These are phyloP conservation scores for Pelargonium nanum DNA, from an alignment of 345 rosid genomes.

Conservation along the genomic window DNA sequence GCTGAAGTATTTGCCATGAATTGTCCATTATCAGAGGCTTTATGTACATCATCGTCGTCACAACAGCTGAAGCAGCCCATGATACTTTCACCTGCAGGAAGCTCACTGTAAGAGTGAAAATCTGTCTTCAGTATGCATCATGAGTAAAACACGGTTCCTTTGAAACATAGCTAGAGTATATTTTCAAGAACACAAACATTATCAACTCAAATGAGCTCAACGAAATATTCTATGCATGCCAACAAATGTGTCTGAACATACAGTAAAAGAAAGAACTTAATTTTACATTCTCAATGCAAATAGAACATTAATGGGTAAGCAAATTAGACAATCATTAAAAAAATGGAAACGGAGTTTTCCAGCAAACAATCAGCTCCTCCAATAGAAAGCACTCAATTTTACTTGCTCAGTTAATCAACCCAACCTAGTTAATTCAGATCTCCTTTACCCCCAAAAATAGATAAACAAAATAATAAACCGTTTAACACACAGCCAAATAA, in stretches of 20 bases:
- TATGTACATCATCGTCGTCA: conserved; percentile 41
- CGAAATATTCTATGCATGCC: not conserved
- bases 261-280: not conserved
- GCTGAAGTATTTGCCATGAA: conserved; percentile 32
- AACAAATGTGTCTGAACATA: not conserved
- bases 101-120: not conserved
- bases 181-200: not conserved
- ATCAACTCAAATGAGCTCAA: conserved; percentile 1
- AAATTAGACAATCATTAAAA: not conserved
- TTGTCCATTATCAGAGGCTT: conserved; percentile 42
- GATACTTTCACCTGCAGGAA: conserved; percentile 17
- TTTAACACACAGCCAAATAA: too few species aligned
- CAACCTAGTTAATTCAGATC: too few species aligned
- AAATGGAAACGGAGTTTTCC: too few species aligned
- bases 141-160: not conserved
- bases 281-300: not conserved
- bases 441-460: too few species aligned
- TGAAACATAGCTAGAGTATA: not conserved
- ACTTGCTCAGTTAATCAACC: too few species aligned
- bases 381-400: too few species aligned
- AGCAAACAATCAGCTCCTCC: too few species aligned
- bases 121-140: conserved; percentile 3
- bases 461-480: too few species aligned
- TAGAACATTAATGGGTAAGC: not conserved
- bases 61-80: conserved; percentile 71